phyloP scores from a whole-genome alignment of 768 basidiomycete species.

The Cystobasidiopsis lactophilus region DNA sequence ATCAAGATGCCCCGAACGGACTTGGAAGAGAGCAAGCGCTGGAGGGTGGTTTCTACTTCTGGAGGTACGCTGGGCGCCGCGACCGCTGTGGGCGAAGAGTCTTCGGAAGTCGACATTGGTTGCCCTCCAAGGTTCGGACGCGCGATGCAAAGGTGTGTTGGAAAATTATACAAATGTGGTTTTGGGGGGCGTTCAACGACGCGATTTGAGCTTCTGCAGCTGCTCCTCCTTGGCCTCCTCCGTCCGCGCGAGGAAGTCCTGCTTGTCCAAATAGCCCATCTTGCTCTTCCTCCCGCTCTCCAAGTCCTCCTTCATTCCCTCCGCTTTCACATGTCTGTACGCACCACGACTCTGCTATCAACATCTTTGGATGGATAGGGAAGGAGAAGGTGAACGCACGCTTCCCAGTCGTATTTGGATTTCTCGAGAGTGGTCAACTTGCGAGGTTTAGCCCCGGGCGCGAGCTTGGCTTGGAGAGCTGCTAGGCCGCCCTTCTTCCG shows the following conservation, averaged over 20 bases:
- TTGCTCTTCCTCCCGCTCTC: conserved; percentile 42
- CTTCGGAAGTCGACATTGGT: too few species aligned
- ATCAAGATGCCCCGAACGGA: neutral
- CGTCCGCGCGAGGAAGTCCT: conserved; percentile 59
- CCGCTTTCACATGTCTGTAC: conserved; percentile 10
- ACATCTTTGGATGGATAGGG: neutral
- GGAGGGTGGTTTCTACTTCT: neutral
- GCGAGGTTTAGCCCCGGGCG: conserved; percentile 33
- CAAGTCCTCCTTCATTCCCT: conserved; percentile 43
- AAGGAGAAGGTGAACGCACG: conserved; percentile 2
- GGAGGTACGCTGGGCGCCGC: too few species aligned
- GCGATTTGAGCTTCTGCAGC: conserved; percentile 36
- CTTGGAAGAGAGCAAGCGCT: neutral
- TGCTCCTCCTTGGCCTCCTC: conserved; percentile 46
- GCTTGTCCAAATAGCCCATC: conserved; percentile 63
- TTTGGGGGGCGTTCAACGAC: conserved; percentile 32
- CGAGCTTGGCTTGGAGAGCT: conserved; percentile 27
- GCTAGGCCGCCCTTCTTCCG: conserved; percentile 39
- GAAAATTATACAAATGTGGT: too few species aligned
- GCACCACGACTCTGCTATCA: neutral
- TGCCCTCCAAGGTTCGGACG: too few species aligned
- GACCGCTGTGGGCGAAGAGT: too few species aligned
- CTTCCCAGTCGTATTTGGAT: conserved; percentile 63
- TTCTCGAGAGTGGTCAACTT: conserved; percentile 68
- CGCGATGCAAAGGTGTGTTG: too few species aligned